A percentile compares a stretch with the other conserved stretches of the same genome.
These are phyloP conservation scores for Kandelia obovata DNA, from an alignment of 345 rosid species.

Conservation along the genomic window DNA sequence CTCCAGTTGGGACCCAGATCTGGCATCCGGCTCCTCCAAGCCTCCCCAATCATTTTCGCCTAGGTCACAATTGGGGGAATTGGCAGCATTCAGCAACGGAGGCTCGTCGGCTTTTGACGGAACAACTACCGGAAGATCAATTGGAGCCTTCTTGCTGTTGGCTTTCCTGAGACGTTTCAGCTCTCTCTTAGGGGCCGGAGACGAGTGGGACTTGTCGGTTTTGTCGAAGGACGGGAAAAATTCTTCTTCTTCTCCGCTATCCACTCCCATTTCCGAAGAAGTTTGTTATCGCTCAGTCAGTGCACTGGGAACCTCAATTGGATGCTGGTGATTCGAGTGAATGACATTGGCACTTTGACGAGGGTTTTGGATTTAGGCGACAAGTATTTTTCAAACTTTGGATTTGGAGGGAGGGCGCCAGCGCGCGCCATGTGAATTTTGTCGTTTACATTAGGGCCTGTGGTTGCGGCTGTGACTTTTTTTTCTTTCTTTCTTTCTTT, in stretches of 20 bases:
- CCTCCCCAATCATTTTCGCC: slow-evolving; percentile 12
- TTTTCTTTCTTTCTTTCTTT: too few species aligned
- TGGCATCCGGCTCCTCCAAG: slow-evolving; percentile 23
- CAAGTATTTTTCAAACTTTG: slow-evolving; percentile 16
- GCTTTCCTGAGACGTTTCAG: slow-evolving; percentile 69
- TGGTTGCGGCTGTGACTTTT: too few species aligned
- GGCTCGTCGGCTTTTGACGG: background rate
- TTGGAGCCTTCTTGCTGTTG: background rate
- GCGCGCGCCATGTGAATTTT: too few species aligned
- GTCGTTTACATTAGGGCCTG: too few species aligned
- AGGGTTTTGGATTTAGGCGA: slow-evolving; percentile 30
- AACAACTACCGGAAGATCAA: background rate
- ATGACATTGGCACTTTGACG: background rate
- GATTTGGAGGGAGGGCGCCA: too few species aligned
- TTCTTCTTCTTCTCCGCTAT: slow-evolving; percentile 34
- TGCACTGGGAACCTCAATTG: background rate
- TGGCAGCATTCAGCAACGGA: slow-evolving; percentile 10
- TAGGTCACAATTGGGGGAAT: slow-evolving; percentile 13
- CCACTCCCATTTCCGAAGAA: slow-evolving; percentile 34
- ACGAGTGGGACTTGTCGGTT: slow-evolving; percentile 35
- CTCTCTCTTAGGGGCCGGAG: slow-evolving; percentile 43
- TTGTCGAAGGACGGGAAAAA: slow-evolving; percentile 39
- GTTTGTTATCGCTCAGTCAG: background rate
- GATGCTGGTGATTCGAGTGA: too few species aligned
- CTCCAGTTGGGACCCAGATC: slow-evolving; percentile 20